Conservation (phyloP, 306 rosid genomes). For the Herpetospermum pedunculosum region DNA sequence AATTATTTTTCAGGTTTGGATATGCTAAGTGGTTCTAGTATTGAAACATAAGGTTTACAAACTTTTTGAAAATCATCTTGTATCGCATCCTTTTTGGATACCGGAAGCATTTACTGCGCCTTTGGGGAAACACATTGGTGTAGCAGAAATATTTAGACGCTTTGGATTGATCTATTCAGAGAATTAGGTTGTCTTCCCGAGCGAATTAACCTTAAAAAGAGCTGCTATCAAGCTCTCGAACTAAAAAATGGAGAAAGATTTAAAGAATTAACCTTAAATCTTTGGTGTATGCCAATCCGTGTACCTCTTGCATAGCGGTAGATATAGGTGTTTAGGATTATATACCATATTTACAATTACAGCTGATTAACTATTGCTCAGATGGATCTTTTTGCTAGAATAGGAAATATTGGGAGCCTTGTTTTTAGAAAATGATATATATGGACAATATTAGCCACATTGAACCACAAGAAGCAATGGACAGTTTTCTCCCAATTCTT, state of each 20-base stretch:
- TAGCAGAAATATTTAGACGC: background rate
- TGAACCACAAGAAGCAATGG: background rate
- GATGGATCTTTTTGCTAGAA: background rate
- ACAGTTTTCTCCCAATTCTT: background rate
- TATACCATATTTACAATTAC: background rate
- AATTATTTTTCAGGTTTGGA: background rate
- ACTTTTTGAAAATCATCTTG: background rate
- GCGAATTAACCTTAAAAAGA: background rate
- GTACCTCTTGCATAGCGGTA: background rate
- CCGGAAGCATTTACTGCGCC: too few relatives aligned
- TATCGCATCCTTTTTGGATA: background rate
- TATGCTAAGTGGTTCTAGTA: background rate
- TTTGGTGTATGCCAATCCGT: background rate
- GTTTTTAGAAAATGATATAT: background rate
- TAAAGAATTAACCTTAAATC: background rate
- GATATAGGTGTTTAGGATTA: background rate
- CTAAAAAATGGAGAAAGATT: background rate
- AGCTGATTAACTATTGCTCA: background rate
- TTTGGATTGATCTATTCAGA: background rate
- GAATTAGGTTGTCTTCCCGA: background rate
- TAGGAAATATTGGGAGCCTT: background rate
- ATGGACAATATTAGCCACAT: background rate
- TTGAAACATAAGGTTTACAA: background rate
- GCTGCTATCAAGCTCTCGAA: background rate
- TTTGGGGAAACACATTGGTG: background rate